A percentile compares a stretch with the other conserved stretches of the same genome.
Evolutionary conservation across 345 rosid genomes (phyloP).

Genomic region (Kandelia obovata): DNA sequence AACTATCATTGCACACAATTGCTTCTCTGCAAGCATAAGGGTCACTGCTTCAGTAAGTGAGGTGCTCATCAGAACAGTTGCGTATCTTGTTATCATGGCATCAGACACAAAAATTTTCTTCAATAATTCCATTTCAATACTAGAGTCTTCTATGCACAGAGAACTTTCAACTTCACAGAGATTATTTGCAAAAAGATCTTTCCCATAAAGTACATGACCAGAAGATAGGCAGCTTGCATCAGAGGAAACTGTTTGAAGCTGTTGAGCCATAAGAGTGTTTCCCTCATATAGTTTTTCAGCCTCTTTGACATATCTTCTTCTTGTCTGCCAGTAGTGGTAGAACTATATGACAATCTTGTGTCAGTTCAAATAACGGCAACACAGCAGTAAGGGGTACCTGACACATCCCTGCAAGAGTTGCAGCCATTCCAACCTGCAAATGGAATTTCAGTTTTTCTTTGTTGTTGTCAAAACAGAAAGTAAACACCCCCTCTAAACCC

Average conservation of each 20-base stretch:
- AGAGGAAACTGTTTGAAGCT: constrained; percentile 28
- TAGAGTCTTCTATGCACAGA: constrained; percentile 62
- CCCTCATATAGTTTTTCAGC: constrained; percentile 30
- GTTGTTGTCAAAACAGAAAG: no score
- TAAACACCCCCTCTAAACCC: constrained; percentile 33
- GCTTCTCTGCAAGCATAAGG: constrained; percentile 88
- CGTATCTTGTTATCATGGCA: constrained; percentile 86
- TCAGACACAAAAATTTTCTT: constrained; percentile 59
- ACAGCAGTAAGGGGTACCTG: constrained; percentile 97
- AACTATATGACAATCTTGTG: constrained; percentile 90
- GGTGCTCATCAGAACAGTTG: constrained; percentile 59
- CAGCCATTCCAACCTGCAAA: constrained; percentile 96
- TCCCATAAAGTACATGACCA: constrained; percentile 18
- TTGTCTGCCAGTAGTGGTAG: constrained; percentile 72
- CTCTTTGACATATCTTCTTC: constrained; percentile 50
- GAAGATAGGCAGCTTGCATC: constrained; percentile 18
- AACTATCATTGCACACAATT: constrained; percentile 73
- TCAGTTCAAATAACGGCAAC: constrained; percentile 78
- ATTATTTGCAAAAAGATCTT: constrained; percentile 36
- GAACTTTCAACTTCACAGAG: constrained; percentile 91
- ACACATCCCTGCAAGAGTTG: constrained; percentile 79
- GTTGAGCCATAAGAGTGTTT: constrained; percentile 28
- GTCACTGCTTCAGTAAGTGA: constrained; percentile 65
- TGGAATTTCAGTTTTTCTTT: constrained; percentile 9
- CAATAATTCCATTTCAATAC: constrained; percentile 36